phyloP scores from a whole-genome alignment of 495 filamentous ascomycete genomes.

The Neurospora sp. region DNA sequence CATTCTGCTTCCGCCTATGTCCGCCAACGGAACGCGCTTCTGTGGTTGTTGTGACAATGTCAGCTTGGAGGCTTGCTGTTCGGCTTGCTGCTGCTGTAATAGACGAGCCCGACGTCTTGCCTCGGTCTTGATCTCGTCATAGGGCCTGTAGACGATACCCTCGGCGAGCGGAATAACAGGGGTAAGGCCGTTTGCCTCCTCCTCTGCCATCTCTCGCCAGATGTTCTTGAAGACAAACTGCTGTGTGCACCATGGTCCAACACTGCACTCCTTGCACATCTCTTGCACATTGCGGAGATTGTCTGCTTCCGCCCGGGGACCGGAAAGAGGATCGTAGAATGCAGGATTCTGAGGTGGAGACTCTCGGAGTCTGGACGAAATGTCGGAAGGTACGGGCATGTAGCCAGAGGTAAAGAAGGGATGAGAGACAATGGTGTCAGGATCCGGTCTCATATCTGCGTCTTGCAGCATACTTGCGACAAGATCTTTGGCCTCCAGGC shows the following conservation, averaged over 20 bases:
- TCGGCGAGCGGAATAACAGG: conserved; percentile 59
- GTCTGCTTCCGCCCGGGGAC: conserved; percentile 12
- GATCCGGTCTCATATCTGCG: conserved; percentile 62
- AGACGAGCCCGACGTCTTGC: conserved; percentile 21
- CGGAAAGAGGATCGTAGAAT: conserved; percentile 26
- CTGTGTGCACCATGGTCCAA: conserved; percentile 38
- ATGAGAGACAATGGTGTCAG: conserved; percentile 75
- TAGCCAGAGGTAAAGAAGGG: conserved; percentile 63
- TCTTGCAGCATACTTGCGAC: conserved; percentile 67
- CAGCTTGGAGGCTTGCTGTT: neutral
- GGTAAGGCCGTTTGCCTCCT: conserved; percentile 59
- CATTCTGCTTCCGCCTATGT: neutral
- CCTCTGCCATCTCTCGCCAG: conserved; percentile 57
- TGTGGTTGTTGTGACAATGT: neutral
- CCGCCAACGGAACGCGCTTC: neutral
- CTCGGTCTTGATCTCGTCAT: conserved; percentile 32
- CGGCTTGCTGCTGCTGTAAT: conserved; percentile 12
- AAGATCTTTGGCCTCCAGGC: conserved; percentile 61
- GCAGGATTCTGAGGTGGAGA: conserved; percentile 31
- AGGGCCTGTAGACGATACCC: conserved; percentile 57
- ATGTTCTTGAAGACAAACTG: conserved; percentile 44
- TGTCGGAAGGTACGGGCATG: conserved; percentile 41
- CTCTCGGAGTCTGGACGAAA: conserved; percentile 40
- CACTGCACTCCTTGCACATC: conserved; percentile 34
- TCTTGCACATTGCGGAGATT: conserved; percentile 29